Percentiles rank a stretch among this genome's conserved stretches.
Evolutionary conservation across 1,139 yeast genomes (phyloP).

Genomic region (Yamadazyma dushanensis): DNA sequence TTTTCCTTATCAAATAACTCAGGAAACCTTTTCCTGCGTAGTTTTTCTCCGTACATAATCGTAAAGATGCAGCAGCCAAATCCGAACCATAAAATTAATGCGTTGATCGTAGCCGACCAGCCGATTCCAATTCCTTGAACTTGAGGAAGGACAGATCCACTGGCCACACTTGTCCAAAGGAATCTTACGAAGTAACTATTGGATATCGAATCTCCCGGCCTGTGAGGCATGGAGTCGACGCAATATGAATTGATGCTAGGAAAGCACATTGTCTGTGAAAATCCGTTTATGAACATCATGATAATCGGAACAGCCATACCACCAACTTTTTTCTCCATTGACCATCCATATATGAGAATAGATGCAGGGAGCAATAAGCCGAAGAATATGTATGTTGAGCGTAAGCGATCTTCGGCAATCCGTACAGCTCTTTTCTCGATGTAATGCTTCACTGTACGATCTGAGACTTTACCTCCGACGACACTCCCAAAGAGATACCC

Average conservation of each 20-base stretch:
- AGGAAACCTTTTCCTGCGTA: conserved; percentile 28
- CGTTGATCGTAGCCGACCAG: conserved; percentile 47
- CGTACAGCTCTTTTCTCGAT: conserved; percentile 39
- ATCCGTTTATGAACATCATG: conserved; percentile 44
- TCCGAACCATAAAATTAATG: conserved; percentile 29
- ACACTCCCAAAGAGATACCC: conserved; percentile 49
- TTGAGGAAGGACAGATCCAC: conserved; percentile 45
- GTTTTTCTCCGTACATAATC: conserved; percentile 18
- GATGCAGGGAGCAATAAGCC: conserved; percentile 39
- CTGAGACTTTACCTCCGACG: conserved; percentile 51
- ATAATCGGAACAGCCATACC: conserved; percentile 54
- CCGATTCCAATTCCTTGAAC: conserved; percentile 50
- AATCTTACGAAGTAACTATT: conserved; percentile 37
- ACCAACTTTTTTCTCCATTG: conserved; percentile 44
- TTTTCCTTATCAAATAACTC: conserved; percentile 15
- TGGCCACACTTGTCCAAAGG: conserved; percentile 48
- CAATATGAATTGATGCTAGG: conserved; percentile 53
- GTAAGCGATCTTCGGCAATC: conserved; percentile 50
- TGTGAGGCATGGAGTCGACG: conserved; percentile 51
- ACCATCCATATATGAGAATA: conserved; percentile 53
- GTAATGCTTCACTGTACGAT: conserved; percentile 40
- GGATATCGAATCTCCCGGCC: conserved; percentile 52
- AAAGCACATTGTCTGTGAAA: conserved; percentile 48
- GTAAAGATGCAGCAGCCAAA: conserved; percentile 15
- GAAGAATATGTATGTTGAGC: conserved; percentile 33